Conservation (phyloP, 805 yeast species). For the Kregervanrija fluxuum region DNA sequence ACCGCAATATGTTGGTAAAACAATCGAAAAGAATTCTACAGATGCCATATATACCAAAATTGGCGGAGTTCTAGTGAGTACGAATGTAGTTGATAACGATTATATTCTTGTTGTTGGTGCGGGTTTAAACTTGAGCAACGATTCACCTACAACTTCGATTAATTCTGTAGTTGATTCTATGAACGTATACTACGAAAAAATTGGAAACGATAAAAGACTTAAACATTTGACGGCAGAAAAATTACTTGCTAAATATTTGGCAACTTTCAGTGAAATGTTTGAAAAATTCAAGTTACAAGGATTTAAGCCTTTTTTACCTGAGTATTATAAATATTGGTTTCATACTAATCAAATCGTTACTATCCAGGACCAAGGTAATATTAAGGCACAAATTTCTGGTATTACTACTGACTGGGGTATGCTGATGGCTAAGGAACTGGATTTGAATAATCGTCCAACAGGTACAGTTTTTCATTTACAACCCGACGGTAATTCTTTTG, state of each 20-base stretch:
- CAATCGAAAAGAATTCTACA: constrained; percentile 19
- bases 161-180: constrained; percentile 59
- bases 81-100: constrained; percentile 52
- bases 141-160: constrained; percentile 89
- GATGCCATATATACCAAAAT: constrained; percentile 70
- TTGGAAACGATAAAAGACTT: constrained; percentile 26
- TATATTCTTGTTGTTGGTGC: constrained; percentile 75
- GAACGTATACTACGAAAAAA: constrained; percentile 41
- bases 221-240: constrained; percentile 32
- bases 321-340: constrained; percentile 81
- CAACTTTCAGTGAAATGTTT: constrained; percentile 56
- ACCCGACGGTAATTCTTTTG: constrained; percentile 97
- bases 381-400: constrained; percentile 64
- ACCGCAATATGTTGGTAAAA: constrained; percentile 46
- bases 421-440: constrained; percentile 65
- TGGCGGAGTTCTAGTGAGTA: constrained; percentile 79
- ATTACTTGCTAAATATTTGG: constrained; percentile 62
- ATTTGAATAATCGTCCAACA: constrained; percentile 35
- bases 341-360: constrained; percentile 72
- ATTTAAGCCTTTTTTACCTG: constrained; percentile 54
- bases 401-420: constrained; percentile 82
- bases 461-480: constrained; percentile 65
- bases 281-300: constrained; percentile 57
- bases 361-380: constrained; percentile 34
- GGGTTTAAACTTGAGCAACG: constrained; percentile 77